Conservation (phyloP, 768 basidiomycete genomes). For the Russula sp. region DNA sequence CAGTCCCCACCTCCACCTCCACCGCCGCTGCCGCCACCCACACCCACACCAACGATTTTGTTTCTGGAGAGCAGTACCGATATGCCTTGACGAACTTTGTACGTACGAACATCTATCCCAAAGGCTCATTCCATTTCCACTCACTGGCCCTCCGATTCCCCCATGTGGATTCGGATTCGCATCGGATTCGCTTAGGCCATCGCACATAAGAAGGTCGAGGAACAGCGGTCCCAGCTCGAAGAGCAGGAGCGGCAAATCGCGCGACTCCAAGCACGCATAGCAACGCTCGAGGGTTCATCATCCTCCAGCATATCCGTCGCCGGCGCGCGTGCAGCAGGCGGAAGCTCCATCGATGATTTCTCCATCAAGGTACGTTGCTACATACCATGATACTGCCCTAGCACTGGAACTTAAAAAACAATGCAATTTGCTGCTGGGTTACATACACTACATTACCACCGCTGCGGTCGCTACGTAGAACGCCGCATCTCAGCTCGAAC, state of each 20-base stretch:
- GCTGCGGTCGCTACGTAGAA: conserved; percentile 47
- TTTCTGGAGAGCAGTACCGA: conserved; percentile 66
- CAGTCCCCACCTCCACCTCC: neutral
- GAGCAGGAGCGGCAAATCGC: conserved; percentile 85
- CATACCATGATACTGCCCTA: neutral
- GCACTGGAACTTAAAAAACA: neutral
- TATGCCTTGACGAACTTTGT: conserved; percentile 82
- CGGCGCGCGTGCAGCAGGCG: conserved; percentile 42
- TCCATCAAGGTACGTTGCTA: conserved; percentile 63
- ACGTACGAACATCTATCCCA: conserved; percentile 33
- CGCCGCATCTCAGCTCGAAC: conserved; percentile 62
- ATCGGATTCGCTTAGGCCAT: conserved; percentile 51
- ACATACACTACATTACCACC: no score
- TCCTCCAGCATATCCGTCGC: conserved; percentile 39
- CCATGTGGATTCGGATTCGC: neutral
- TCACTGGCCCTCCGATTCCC: neutral
- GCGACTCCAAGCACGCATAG: conserved; percentile 63
- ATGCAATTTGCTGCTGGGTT: no score
- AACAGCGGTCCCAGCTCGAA: conserved; percentile 72
- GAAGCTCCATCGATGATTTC: conserved; percentile 78
- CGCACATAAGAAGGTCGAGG: conserved; percentile 86
- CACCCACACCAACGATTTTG: conserved; percentile 33
- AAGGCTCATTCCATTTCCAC: neutral
- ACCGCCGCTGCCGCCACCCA: no score
- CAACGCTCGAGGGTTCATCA: conserved; percentile 65